Conservation (phyloP, 441 rosid species). For the Gossypium gossypioides region DNA sequence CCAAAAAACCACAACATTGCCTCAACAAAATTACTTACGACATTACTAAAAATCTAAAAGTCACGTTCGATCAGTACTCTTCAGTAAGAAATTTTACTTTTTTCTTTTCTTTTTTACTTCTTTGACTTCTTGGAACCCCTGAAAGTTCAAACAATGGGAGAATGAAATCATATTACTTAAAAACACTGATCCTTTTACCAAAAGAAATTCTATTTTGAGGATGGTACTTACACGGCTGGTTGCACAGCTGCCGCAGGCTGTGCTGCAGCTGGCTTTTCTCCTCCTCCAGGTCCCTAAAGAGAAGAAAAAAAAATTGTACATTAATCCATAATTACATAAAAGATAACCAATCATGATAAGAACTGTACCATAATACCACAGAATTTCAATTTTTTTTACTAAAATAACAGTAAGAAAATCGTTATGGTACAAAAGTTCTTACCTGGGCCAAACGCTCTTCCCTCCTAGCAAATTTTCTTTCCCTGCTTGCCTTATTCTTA, state of each 20-base stretch:
- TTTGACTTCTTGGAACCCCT: conserved; percentile 58
- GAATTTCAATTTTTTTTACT: neutral
- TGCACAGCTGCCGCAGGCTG: conserved; percentile 14
- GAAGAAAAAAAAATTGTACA: neutral
- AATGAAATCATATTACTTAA: too few species aligned
- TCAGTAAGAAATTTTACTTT: conserved; percentile 15
- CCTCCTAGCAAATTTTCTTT: conserved; percentile 47
- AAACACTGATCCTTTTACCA: neutral
- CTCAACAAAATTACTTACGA: conserved; percentile 6
- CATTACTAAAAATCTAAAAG: conserved; percentile 9
- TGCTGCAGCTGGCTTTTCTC: conserved; percentile 31
- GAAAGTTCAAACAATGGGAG: neutral
- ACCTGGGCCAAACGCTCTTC: conserved; percentile 43
- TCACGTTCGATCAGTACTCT: neutral
- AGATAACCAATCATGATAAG: neutral
- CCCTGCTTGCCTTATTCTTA: conserved; percentile 35
- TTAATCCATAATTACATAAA: too few species aligned
- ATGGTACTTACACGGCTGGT: conserved; percentile 38
- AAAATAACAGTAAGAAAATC: too few species aligned
- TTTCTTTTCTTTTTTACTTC: conserved; percentile 52
- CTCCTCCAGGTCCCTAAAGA: conserved; percentile 57
- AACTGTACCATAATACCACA: neutral
- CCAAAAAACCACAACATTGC: neutral
- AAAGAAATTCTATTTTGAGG: neutral
- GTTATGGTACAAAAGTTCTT: neutral